phyloP scores from a whole-genome alignment of 805 yeast species.

The Wickerhamomyces queroliae region DNA sequence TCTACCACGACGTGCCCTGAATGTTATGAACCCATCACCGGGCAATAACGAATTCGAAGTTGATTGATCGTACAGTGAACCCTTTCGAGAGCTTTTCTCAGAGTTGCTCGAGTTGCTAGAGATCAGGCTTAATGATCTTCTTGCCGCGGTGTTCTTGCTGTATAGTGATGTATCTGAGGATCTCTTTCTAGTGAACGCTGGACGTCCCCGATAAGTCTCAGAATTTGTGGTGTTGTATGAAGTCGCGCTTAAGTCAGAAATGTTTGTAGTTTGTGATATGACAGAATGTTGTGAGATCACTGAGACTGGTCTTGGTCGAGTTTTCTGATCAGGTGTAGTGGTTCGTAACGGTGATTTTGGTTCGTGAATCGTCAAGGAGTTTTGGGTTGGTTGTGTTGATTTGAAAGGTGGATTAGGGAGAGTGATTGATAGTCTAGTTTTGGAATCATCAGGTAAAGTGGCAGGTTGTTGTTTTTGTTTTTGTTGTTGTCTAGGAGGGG shows the following conservation, averaged over 20 bases:
- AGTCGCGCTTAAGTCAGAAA: constrained; percentile 9
- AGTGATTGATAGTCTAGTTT: constrained; percentile 4
- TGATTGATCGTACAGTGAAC: constrained; percentile 34
- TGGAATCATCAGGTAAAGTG: constrained; percentile 2
- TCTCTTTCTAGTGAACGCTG: constrained; percentile 14
- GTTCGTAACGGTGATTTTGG: constrained; percentile 23
- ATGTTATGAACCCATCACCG: constrained; percentile 5
- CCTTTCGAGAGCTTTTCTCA: constrained; percentile 33
- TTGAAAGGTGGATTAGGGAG: constrained; percentile 12
- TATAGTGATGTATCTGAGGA: constrained; percentile 19
- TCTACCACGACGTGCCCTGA: constrained; percentile 10
- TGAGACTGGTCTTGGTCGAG: constrained; percentile 41
- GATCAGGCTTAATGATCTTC: constrained; percentile 29
- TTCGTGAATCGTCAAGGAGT: constrained; percentile 24
- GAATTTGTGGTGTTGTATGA: constrained; percentile 12
- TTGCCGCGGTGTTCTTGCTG: constrained; percentile 14
- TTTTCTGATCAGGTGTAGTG: constrained; percentile 2
- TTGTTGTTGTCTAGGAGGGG: not conserved
- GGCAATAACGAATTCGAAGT: constrained; percentile 21
- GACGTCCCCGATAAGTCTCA: constrained; percentile 11
- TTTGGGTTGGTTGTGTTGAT: constrained; percentile 11
- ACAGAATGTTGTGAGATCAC: constrained; percentile 44
- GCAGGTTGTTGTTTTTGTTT: not conserved
- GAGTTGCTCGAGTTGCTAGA: constrained; percentile 33
- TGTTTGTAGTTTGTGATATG: constrained; percentile 1